Evolutionary conservation across 1,139 yeast species (phyloP).

Genomic region (Blastobotrys persicus): DNA sequence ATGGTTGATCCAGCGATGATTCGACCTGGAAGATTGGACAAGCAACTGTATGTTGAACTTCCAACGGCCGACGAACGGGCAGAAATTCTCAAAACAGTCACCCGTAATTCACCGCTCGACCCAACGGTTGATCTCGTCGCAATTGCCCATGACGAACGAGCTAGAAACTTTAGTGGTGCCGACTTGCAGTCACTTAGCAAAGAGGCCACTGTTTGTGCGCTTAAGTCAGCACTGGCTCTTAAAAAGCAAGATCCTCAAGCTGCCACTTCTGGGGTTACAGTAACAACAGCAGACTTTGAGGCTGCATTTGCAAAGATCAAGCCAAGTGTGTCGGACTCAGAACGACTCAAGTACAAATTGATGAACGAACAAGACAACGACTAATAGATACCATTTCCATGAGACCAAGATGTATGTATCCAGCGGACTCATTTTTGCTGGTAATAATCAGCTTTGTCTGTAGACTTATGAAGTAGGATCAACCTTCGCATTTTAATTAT

Average conservation of each 20-base stretch:
- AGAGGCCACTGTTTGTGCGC: slow-evolving; percentile 88
- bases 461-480: no score
- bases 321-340: slow-evolving; percentile 89
- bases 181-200: slow-evolving; percentile 88
- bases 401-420: not conserved
- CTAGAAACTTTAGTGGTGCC: slow-evolving; percentile 93
- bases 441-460: no score
- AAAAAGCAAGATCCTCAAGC: slow-evolving; percentile 29
- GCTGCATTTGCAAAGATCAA: slow-evolving; percentile 70
- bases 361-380: slow-evolving; percentile 20
- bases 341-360: slow-evolving; percentile 71
- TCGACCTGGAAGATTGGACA: slow-evolving; percentile 94
- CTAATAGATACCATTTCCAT: slow-evolving; percentile 3
- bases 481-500: no score
- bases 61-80: slow-evolving; percentile 75
- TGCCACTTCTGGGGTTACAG: slow-evolving; percentile 33
- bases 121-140: slow-evolving; percentile 55
- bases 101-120: slow-evolving; percentile 73
- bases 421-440: no score
- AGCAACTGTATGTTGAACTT: slow-evolving; percentile 85
- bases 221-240: slow-evolving; percentile 48
- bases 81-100: slow-evolving; percentile 78
- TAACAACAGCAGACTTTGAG: slow-evolving; percentile 52
- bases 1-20: slow-evolving; percentile 99
- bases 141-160: slow-evolving; percentile 72